Percentiles rank a stretch among this genome's conserved stretches.
Conservation (phyloP, 345 rosid species). For the Syzygium jambos region DNA sequence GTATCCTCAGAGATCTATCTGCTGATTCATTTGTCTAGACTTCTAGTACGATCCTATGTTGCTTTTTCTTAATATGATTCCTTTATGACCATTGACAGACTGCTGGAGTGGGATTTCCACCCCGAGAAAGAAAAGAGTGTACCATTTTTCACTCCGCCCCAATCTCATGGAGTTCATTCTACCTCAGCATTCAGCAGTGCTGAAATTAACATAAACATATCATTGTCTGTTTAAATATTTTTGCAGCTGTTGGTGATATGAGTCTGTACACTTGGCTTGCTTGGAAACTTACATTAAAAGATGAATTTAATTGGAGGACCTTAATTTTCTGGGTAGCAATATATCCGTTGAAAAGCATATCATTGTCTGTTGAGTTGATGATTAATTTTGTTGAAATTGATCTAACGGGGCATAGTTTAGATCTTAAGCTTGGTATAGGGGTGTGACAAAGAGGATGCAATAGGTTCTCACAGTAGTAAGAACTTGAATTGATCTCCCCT, state of each 20-base stretch:
- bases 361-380: neutral
- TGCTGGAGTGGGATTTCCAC: too few species aligned
- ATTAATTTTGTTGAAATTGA: neutral
- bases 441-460: neutral
- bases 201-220: too few species aligned
- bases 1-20: constrained; percentile 16
- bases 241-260: neutral
- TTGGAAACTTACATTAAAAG: neutral
- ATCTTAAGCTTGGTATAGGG: too few species aligned
- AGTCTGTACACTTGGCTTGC: neutral
- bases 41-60: neutral
- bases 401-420: neutral
- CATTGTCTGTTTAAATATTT: too few species aligned
- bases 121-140: too few species aligned
- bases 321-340: neutral
- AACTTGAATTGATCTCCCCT: neutral
- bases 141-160: too few species aligned
- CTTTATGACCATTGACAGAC: too few species aligned
- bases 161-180: too few species aligned
- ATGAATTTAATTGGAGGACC: neutral
- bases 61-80: too few species aligned
- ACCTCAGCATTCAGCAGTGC: too few species aligned
- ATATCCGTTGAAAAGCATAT: neutral
- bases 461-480: neutral
- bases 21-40: neutral